These are phyloP conservation scores for Cladosporium sp. DNA, from an alignment of 2,329 filamentous ascomycete genomes.

Conservation along the genomic window DNA sequence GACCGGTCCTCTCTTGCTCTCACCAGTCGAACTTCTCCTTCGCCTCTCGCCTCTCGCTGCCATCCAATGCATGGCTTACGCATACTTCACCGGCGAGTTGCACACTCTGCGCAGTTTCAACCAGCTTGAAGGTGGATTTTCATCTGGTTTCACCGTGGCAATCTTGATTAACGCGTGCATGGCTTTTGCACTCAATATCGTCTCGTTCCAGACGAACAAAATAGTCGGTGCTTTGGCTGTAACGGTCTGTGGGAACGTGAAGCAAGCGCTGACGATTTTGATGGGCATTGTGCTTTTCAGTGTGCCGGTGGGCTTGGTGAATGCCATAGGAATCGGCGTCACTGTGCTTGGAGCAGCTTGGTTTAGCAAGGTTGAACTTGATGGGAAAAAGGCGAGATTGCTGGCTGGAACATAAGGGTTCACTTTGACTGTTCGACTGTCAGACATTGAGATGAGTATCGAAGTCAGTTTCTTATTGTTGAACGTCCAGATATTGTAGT, in stretches of 20 bases:
- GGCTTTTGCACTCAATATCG: conserved; percentile 33
- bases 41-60: conserved; percentile 63
- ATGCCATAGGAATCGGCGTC: conserved; percentile 57
- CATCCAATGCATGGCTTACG: conserved; percentile 55
- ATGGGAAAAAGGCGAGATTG: conserved; percentile 41
- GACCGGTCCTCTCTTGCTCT: conserved; percentile 60
- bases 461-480: not conserved
- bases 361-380: conserved; percentile 60
- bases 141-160: conserved; percentile 18
- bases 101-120: conserved; percentile 18
- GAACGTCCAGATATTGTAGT: not conserved
- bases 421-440: not conserved
- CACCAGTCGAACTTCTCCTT: conserved; percentile 61
- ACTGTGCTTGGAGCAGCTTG: conserved; percentile 58
- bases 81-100: conserved; percentile 53
- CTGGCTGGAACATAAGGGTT: not conserved
- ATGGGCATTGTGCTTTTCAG: conserved; percentile 33
- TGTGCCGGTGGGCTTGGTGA: conserved; percentile 38
- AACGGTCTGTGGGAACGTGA: conserved; percentile 32
- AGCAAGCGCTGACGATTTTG: conserved; percentile 34
- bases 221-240: conserved; percentile 33
- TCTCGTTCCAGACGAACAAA: conserved; percentile 36
- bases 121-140: conserved; percentile 22
- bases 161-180: conserved; percentile 31
- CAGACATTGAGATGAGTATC: not conserved